Conservation (phyloP, 2,329 filamentous ascomycete genomes). For the Xylogone sp. region DNA sequence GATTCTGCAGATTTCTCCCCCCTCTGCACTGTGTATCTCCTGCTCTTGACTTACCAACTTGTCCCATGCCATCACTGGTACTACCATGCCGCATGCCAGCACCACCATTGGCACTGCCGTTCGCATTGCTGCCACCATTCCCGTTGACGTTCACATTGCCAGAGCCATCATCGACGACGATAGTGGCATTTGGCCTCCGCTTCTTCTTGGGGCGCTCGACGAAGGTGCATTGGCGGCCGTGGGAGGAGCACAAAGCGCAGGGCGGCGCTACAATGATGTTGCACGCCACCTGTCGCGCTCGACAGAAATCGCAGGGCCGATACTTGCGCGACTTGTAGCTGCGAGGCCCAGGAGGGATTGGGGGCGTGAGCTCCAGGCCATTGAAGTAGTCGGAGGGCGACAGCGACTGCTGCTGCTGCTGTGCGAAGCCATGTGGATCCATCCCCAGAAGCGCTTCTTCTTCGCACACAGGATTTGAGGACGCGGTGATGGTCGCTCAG, state of each 20-base stretch:
- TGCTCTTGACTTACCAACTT: background rate
- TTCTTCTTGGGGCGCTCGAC: conserved; percentile 33
- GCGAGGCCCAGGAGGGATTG: conserved; percentile 24
- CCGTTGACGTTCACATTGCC: background rate
- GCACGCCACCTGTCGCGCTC: conserved; percentile 40
- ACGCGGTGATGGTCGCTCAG: background rate
- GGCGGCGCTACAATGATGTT: conserved; percentile 38
- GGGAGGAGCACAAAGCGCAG: conserved; percentile 38
- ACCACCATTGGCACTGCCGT: background rate
- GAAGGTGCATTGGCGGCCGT: conserved; percentile 40
- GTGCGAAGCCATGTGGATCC: conserved; percentile 12
- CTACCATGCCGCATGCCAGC: background rate
- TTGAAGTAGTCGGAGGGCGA: conserved; percentile 25
- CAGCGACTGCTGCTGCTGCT: conserved; percentile 6
- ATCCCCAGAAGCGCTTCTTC: background rate
- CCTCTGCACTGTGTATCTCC: background rate
- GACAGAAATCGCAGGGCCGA: conserved; percentile 42
- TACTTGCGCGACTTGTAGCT: conserved; percentile 28
- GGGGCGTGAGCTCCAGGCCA: conserved; percentile 18
- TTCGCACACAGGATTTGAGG: background rate
- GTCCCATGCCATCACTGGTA: background rate
- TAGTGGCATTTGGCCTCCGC: conserved; percentile 14
- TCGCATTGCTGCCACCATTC: background rate
- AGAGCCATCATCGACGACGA: background rate
- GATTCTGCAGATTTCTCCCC: background rate